Percentiles rank a stretch among this genome's conserved stretches.
Evolutionary conservation across 2,329 filamentous ascomycete genomes (phyloP).

Genomic region (Trichoderma asperellum): DNA sequence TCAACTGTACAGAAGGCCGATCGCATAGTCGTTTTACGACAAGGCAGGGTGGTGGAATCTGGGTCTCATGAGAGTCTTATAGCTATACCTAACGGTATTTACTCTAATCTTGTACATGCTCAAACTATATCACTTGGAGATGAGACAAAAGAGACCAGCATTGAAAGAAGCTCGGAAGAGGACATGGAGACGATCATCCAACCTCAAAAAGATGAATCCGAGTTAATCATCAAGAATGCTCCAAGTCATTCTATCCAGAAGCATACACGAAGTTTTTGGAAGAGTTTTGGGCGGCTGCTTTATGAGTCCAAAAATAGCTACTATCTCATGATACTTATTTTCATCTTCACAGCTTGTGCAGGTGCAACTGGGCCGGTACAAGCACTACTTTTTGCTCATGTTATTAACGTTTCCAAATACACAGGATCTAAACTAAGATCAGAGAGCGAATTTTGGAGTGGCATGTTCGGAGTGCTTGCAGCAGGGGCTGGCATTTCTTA

Average conservation of each 20-base stretch:
- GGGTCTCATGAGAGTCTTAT: conserved; percentile 31
- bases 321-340: not conserved
- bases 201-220: not conserved
- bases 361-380: not conserved
- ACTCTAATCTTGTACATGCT: not conserved
- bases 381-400: not conserved
- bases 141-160: not conserved
- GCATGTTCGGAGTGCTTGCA: not conserved
- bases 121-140: not conserved
- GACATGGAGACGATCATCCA: not conserved
- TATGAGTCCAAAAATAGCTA: not conserved
- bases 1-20: conserved; percentile 40
- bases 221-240: not conserved
- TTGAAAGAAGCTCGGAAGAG: not conserved
- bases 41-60: conserved; percentile 37
- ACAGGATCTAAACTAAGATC: not conserved
- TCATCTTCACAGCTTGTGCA: not conserved
- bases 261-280: not conserved
- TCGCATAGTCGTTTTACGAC: conserved; percentile 40
- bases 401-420: not conserved
- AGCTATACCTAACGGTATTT: not conserved
- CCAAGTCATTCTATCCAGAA: not conserved
- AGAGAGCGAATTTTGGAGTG: not conserved
- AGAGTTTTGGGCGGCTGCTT: not conserved
- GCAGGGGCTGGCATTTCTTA: not conserved